Base-by-base conservation (phyloP, 1,284 basidiomycete genomes). In the Ceratobasidium sp. region DNA sequence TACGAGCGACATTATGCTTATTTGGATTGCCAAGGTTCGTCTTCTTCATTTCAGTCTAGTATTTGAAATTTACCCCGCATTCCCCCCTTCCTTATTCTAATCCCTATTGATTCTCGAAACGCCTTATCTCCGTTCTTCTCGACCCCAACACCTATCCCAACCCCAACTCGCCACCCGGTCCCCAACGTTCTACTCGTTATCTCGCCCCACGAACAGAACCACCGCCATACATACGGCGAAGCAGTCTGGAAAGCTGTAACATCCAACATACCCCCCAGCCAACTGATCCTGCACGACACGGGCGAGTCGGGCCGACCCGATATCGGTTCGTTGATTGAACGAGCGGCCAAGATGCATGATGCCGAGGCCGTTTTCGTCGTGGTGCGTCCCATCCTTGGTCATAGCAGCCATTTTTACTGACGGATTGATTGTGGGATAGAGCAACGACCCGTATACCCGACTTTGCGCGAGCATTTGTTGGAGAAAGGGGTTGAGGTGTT, bases 1-100 rank as follows among this genome's bases (percentile, higher is more conserved):
- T 44, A 76, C 73, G n/a, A 76, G 73, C n/a, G 46, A 76, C 20
- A 76, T 76, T 23, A 23, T 76, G 48, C 64, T 76, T 10, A 66
- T 76, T 35, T 76, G 73, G 73, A 76, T 76, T 23, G 73, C 62
- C 38, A 76, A 76, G 71, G 71, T 74, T 50, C 2, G 64, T 50
- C 10, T 66, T 14, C 18, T 66, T 33, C 3, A 12, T 8, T 33
- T 30, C 20, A 23, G 23, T 0, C n/a, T 57, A 20, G 23, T 57
- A 18, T 30, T 27, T 50, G 44, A 33, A 46, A 18, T 44, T 66
- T 6, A 48, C 54, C 54, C 54, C 27, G 27, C 54, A 30, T 30
- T 30, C 54, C 4, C 8, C 16, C n/a, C 12, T 55, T 30, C 27
- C 12, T 27, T 55, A 23, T 55, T n/a, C 52, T 10, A 27, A 55